Evolutionary conservation across 306 rosid species (phyloP).

Genomic region (Dalbergia cultrata): DNA sequence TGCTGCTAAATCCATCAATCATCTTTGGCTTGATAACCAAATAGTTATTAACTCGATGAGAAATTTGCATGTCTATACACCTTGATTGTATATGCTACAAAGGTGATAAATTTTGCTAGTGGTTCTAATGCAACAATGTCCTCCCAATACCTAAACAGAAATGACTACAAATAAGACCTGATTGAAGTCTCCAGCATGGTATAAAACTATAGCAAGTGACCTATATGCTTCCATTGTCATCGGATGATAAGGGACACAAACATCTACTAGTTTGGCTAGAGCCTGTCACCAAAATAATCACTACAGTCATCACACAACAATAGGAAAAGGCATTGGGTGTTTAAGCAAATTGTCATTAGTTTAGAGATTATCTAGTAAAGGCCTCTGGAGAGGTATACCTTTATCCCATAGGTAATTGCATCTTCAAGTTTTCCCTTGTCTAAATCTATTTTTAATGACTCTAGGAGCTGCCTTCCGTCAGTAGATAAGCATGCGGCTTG

Average conservation of each 20-base stretch:
- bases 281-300: conserved; percentile 63
- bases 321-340: conserved; percentile 21
- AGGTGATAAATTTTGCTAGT: background rate
- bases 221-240: conserved; percentile 97
- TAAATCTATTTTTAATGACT: conserved; percentile 94
- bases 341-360: conserved; percentile 33
- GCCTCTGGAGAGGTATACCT: conserved; percentile 55
- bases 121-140: conserved; percentile 24
- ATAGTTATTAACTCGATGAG: no score
- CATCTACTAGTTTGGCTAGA: conserved; percentile 88
- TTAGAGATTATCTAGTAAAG: conserved; percentile 19
- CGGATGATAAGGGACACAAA: conserved; percentile 93
- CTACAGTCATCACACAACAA: conserved; percentile 24
- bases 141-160: conserved; percentile 45
- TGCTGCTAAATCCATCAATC: no score
- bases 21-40: no score
- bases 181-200: conserved; percentile 91
- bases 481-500: conserved; percentile 99
- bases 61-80: no score
- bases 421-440: conserved; percentile 97
- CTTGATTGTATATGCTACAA: no score
- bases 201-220: conserved; percentile 84
- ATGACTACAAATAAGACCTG: conserved; percentile 61
- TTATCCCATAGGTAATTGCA: conserved; percentile 84
- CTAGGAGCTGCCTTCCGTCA: conserved; percentile 97